Evolutionary conservation across 176 grass and related monocot species (phyloP).

Genomic region (Musa schizocarpa): DNA sequence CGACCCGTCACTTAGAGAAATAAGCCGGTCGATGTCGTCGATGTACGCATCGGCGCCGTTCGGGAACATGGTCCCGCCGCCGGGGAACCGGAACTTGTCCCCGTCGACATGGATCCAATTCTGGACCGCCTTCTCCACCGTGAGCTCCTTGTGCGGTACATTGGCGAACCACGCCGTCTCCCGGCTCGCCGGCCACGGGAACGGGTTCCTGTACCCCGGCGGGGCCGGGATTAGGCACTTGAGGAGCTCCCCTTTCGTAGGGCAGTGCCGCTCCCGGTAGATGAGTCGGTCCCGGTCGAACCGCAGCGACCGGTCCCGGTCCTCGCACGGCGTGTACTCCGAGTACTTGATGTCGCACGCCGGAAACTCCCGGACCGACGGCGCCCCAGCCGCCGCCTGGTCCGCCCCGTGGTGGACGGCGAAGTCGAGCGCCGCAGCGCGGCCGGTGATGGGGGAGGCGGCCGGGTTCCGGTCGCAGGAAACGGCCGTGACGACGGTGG

Average conservation of each 20-base stretch:
- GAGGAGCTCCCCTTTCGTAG: conserved; percentile 44
- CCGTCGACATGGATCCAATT: conserved; percentile 91
- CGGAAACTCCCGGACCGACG: conserved; percentile 24
- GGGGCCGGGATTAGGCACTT: conserved; percentile 75
- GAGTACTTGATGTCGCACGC: conserved; percentile 53
- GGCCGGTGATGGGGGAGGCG: neutral
- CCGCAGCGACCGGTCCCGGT: conserved; percentile 56
- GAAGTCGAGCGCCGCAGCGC: conserved; percentile 47
- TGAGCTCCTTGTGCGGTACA: conserved; percentile 90
- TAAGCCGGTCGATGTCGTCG: conserved; percentile 63
- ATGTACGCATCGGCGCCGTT: conserved; percentile 73
- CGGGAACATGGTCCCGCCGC: conserved; percentile 93
- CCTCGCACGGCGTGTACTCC: conserved; percentile 95
- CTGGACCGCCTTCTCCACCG: conserved; percentile 93
- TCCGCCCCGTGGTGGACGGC: conserved; percentile 57
- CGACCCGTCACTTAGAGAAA: conserved; percentile 67
- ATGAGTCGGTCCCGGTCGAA: conserved; percentile 59
- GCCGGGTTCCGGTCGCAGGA: conserved; percentile 28
- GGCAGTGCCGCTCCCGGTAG: conserved; percentile 96
- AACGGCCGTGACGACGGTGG: conserved; percentile 26
- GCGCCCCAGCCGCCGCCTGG: conserved; percentile 4
- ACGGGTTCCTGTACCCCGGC: conserved; percentile 59
- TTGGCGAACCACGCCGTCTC: conserved; percentile 77
- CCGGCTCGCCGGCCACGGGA: conserved; percentile 75
- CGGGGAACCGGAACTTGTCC: conserved; percentile 77